Conservation (phyloP, 129 eudicot genomes). For the Tanacetum coccineum region DNA sequence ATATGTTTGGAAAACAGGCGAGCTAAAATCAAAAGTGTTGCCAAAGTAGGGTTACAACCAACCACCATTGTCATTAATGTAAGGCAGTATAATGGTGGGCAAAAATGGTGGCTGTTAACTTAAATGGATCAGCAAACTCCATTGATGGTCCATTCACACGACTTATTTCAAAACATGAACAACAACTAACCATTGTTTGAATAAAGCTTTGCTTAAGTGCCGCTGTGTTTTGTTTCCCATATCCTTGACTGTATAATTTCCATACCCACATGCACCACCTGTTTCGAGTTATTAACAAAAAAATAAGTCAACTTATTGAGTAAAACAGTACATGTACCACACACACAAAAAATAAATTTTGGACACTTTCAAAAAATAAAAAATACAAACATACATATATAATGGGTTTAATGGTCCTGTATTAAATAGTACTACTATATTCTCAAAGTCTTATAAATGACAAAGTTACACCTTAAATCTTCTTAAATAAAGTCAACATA, state of each 20-base stretch:
- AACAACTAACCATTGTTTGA: conserved; percentile 60
- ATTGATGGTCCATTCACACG: conserved; percentile 49
- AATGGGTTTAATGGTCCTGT: no score
- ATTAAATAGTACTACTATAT: no score
- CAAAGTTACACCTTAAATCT: no score
- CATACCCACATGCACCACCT: conserved; percentile 69
- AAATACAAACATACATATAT: background rate
- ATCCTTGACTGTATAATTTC: conserved; percentile 56
- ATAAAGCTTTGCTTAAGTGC: conserved; percentile 50
- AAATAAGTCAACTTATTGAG: no score
- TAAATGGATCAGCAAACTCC: conserved; percentile 55
- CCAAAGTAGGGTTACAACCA: conserved; percentile 56
- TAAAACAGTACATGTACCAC: no score
- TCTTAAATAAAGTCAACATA: no score
- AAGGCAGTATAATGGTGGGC: conserved; percentile 59
- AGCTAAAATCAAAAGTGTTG: conserved; percentile 58
- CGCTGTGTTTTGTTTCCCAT: conserved; percentile 56
- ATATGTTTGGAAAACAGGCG: conserved; percentile 62
- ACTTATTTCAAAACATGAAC: conserved; percentile 55
- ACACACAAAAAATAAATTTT: no score
- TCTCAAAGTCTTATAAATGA: no score
- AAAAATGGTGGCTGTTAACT: conserved; percentile 55
- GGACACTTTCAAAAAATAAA: background rate
- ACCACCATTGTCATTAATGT: conserved; percentile 46
- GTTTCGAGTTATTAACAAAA: background rate